Evolutionary conservation across 2,329 filamentous ascomycete genomes (phyloP), one percentile per base, ranked within the genome.

Genomic region (Dactylellina sp.): DNA sequence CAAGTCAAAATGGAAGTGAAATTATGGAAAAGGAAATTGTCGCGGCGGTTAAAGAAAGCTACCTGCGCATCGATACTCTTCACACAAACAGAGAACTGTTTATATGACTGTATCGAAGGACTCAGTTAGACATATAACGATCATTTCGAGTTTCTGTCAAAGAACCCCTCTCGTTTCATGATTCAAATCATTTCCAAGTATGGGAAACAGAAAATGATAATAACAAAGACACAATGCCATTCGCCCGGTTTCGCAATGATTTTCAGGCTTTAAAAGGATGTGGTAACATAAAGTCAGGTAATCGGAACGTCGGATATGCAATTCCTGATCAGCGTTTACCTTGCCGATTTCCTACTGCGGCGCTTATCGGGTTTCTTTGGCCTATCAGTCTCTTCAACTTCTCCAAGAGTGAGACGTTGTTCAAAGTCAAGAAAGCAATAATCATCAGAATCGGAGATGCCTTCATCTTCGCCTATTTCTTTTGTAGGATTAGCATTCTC

Each of bases 381-480:
- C 40, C 50, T 39, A 2, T 55, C 50, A 20, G 16, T n/a, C 24
- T 39, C 50, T 14, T 24, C 16, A 39, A 14, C n/a, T 7, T 68
- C 53, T 2, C 37, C 16, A 37, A 39, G 14, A 14, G 12, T 24
- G 7, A 55, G n/a, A 40, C n/a, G 32, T 12, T 55, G 32, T 11
- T 55, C 50, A 24, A 55, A 55, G 18, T 40, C 35, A 4, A 59
- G 14, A 25, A 60, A 52, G 24, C 22, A 35, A 39, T 37, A 71
- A 37, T 62, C 65, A 39, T 62, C 65, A 11, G 49, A 56, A 28
- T 62, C 65, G 6, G 56, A 25, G 16, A 16, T 50, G 28, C n/a
- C n/a, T n/a, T n/a, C n/a, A 2, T 44, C 39, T 11, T 16, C 32
- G 18, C 32, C 44, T 2, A 7, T 18, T 39, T 28, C 25, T 7